Conservation (phyloP, 306 rosid genomes). For the Luffa aegyptiaca region DNA sequence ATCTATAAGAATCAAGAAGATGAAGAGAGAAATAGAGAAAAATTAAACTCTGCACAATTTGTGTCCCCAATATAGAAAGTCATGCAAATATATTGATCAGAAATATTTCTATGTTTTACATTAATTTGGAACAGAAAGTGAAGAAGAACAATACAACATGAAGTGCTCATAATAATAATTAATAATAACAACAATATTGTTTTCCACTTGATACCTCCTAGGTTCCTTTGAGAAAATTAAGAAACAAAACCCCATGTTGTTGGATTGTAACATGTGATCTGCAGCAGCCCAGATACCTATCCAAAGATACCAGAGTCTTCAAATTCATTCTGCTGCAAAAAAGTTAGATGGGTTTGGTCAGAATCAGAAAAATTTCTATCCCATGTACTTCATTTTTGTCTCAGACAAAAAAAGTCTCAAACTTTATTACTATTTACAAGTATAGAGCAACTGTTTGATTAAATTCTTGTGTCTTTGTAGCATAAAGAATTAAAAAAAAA, state of each 20-base stretch:
- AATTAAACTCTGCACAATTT: not conserved
- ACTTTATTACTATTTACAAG: not conserved
- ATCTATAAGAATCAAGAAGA: not conserved
- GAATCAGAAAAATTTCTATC: not conserved
- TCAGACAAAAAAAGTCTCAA: not conserved
- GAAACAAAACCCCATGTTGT: slow-evolving; percentile 13
- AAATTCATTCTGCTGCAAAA: slow-evolving; percentile 68
- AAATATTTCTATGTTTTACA: slow-evolving; percentile 3
- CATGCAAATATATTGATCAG: not conserved
- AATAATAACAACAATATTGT: not conserved
- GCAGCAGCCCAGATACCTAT: slow-evolving; percentile 30
- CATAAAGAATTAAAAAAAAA: too few species aligned
- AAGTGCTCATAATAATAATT: not conserved
- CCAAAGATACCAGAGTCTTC: slow-evolving; percentile 39
- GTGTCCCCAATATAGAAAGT: not conserved
- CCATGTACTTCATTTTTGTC: not conserved
- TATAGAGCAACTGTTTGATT: not conserved
- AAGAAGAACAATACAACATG: not conserved
- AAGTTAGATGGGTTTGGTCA: not conserved
- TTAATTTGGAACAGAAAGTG: not conserved
- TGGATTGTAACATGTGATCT: slow-evolving; percentile 32
- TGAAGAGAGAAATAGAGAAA: not conserved
- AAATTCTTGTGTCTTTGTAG: not conserved
- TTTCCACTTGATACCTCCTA: slow-evolving; percentile 2
- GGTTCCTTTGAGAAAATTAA: not conserved